Conservation (phyloP, 2,329 filamentous ascomycete species). For the Cladosporium sp. region DNA sequence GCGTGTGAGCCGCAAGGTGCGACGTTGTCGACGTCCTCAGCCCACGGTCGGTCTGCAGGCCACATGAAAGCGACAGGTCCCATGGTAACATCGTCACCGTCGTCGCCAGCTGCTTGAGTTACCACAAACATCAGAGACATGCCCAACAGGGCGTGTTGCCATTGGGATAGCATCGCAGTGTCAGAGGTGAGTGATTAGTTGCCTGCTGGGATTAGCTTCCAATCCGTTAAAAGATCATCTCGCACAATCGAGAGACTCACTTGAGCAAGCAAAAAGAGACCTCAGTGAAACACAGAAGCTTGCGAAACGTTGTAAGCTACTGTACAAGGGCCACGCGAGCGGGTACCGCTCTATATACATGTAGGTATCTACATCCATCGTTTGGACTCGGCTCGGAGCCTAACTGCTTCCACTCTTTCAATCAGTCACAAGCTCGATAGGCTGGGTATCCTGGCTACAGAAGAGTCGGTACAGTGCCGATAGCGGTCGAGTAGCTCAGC, state of each 20-base stretch:
- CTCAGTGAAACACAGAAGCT: too few species aligned
- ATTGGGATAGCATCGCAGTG: not conserved
- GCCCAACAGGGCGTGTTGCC: not conserved
- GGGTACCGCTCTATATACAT: too few species aligned
- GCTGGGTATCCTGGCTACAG: not conserved
- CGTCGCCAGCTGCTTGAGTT: conserved; percentile 1
- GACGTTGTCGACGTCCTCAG: conserved; percentile 51
- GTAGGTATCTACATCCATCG: too few species aligned
- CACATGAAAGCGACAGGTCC: conserved; percentile 46
- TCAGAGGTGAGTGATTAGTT: not conserved
- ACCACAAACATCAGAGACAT: too few species aligned
- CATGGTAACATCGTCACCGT: conserved; percentile 6
- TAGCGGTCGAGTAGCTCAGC: not conserved
- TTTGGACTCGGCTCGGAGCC: too few species aligned
- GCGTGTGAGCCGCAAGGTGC: conserved; percentile 54
- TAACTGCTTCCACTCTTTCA: too few species aligned
- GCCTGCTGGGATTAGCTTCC: not conserved
- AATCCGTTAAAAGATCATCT: not conserved
- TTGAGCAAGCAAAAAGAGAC: too few species aligned
- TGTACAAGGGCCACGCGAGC: too few species aligned
- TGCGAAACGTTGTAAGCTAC: too few species aligned
- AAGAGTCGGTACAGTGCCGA: not conserved
- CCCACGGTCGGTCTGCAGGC: conserved; percentile 56
- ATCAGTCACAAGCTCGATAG: too few species aligned
- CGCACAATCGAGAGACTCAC: too few species aligned